Evolutionary conservation across 2,329 filamentous ascomycete species (phyloP).

Genomic region (Penicillium verrucosum): DNA sequence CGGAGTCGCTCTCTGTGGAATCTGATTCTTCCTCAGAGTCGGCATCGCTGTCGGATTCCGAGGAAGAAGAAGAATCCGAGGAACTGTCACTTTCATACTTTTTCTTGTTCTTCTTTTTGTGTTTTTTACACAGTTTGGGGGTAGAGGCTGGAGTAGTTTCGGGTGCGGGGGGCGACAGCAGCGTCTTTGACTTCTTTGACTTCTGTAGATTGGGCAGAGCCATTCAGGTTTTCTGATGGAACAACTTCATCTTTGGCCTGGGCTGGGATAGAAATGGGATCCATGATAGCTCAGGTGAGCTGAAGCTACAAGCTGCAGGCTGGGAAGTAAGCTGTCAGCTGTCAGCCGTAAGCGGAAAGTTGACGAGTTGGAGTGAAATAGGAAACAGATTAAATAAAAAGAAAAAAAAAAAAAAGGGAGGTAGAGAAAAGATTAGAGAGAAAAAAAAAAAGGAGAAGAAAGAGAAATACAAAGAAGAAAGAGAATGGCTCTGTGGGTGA

Average conservation of each 20-base stretch:
- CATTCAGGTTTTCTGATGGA: slow-evolving; percentile 23
- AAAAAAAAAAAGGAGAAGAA: neutral
- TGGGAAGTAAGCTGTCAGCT: neutral
- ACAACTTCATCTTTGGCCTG: slow-evolving; percentile 34
- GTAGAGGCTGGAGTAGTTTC: slow-evolving; percentile 16
- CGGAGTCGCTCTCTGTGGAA: slow-evolving; percentile 21
- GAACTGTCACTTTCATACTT: slow-evolving; percentile 16
- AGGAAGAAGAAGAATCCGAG: slow-evolving; percentile 22
- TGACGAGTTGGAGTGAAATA: neutral
- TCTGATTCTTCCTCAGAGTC: slow-evolving; percentile 13
- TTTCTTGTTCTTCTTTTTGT: slow-evolving; percentile 24
- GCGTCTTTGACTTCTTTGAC: slow-evolving; percentile 11
- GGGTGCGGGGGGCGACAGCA: slow-evolving; percentile 16
- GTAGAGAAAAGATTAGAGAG: neutral
- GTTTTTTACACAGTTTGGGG: slow-evolving; percentile 35
- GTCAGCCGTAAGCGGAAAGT: neutral
- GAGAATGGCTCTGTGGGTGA: slow-evolving; percentile 11
- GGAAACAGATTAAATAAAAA: neutral
- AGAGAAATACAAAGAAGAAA: neutral
- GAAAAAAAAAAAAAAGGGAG: neutral
- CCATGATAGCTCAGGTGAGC: slow-evolving; percentile 3
- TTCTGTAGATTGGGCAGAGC: slow-evolving; percentile 10
- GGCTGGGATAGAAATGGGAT: slow-evolving; percentile 22
- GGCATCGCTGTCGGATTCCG: slow-evolving; percentile 20
- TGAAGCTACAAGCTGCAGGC: neutral